Evolutionary conservation across 1,139 yeast species (phyloP).

Genomic region (Taphrina deformans): DNA sequence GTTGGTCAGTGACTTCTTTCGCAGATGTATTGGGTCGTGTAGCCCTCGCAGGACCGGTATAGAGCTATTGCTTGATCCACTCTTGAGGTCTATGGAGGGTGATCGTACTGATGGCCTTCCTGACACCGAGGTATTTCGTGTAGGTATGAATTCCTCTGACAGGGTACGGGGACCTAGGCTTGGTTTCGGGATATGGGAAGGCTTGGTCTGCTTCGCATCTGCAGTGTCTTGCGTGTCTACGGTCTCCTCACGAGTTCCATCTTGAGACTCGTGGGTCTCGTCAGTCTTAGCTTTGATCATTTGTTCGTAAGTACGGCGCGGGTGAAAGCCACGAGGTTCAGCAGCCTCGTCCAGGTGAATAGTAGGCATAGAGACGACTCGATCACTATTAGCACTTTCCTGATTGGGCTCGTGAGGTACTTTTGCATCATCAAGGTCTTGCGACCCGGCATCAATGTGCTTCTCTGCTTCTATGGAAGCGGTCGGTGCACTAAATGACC

Average conservation of each 20-base stretch:
- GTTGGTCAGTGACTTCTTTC: slow-evolving; percentile 20
- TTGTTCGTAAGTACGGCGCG: slow-evolving; percentile 24
- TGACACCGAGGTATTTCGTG: background rate
- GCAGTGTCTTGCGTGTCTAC: background rate
- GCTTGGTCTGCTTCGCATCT: background rate
- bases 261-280: background rate
- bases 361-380: slow-evolving; percentile 24
- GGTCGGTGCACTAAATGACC: slow-evolving; percentile 25
- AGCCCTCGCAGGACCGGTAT: slow-evolving; percentile 5
- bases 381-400: background rate
- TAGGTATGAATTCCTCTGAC: slow-evolving; percentile 8
- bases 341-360: background rate
- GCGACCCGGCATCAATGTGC: background rate
- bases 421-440: background rate
- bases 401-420: background rate
- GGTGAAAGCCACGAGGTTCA: slow-evolving; percentile 32
- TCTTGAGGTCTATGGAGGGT: slow-evolving; percentile 14
- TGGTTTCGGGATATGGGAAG: slow-evolving; percentile 7
- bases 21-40: slow-evolving; percentile 9
- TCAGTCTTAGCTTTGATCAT: background rate
- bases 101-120: background rate
- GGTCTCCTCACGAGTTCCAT: background rate
- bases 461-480: background rate
- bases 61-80: background rate
- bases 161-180: background rate